These are phyloP conservation scores for Euphorbia tirucalli DNA, from an alignment of 345 rosid genomes.

Conservation along the genomic window DNA sequence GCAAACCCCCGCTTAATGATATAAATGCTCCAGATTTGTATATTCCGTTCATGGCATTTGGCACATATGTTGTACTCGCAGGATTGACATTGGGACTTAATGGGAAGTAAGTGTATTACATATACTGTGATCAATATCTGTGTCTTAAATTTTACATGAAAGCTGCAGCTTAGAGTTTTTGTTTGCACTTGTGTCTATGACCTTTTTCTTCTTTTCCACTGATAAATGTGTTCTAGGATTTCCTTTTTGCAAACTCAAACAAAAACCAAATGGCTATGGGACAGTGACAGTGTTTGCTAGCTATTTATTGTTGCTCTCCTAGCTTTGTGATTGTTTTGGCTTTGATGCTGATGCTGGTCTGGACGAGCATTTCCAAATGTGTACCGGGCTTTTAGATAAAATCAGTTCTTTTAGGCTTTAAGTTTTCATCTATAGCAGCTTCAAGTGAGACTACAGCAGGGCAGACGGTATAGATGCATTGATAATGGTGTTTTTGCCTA, in stretches of 20 bases:
- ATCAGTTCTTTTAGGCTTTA: background rate
- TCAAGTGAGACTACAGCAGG: background rate
- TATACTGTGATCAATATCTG: background rate
- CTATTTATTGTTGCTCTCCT: background rate
- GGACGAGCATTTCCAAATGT: too few relatives aligned
- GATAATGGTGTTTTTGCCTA: background rate
- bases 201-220: slow-evolving; percentile 3
- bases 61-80: slow-evolving; percentile 83
- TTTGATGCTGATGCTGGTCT: too few relatives aligned
- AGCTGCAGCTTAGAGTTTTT: background rate
- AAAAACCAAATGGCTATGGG: background rate
- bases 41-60: slow-evolving; percentile 96
- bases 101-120: slow-evolving; percentile 64
- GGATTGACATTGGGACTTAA: slow-evolving; percentile 76
- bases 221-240: background rate
- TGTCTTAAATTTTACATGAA: background rate
- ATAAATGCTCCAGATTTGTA: slow-evolving; percentile 94
- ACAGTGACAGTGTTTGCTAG: background rate
- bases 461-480: background rate
- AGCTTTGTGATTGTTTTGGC: too few relatives aligned
- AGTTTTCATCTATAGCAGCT: background rate
- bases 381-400: background rate
- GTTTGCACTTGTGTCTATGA: background rate
- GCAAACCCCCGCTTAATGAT: slow-evolving; percentile 88
- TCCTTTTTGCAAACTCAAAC: background rate